Conservation (phyloP, 306 rosid genomes). For the Ammopiptanthus mongolicus region DNA sequence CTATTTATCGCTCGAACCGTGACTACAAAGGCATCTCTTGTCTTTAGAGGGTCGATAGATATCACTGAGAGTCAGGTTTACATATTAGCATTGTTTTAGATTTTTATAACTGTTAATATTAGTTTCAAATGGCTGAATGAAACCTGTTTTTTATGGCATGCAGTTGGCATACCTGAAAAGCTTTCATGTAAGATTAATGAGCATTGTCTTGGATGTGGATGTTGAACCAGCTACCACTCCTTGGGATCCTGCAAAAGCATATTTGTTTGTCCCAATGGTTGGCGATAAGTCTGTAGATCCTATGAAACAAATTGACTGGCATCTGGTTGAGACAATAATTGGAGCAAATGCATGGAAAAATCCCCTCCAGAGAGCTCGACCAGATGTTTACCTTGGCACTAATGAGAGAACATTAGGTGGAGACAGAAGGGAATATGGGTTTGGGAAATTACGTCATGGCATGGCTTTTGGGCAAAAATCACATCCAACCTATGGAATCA, state of each 20-base stretch:
- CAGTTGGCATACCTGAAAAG: conserved; percentile 93
- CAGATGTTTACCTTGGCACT: conserved; percentile 99
- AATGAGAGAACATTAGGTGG: conserved; percentile 98
- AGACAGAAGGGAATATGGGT: conserved; percentile 96
- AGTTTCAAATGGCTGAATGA: conserved; percentile 27
- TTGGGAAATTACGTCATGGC: conserved; percentile 92
- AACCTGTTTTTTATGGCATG: conserved; percentile 22
- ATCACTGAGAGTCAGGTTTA: conserved; percentile 82
- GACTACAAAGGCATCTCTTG: conserved; percentile 95
- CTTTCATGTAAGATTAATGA: conserved; percentile 97
- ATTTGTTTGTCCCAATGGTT: conserved; percentile 91
- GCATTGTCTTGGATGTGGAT: conserved; percentile 99
- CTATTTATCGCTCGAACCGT: conserved; percentile 98
- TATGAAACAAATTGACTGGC: conserved; percentile 83
- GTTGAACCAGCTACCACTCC: conserved; percentile 99
- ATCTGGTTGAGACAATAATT: conserved; percentile 75
- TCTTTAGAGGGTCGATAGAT: conserved; percentile 70
- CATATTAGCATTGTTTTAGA: conserved; percentile 4
- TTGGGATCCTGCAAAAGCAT: conserved; percentile 98
- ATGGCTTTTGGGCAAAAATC: conserved; percentile 90
- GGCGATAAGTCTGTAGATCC: conserved; percentile 76
- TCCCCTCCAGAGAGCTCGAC: conserved; percentile 99
- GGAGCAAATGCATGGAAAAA: conserved; percentile 79
- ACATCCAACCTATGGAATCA: conserved; percentile 97
- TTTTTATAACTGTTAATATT: conserved; percentile 8